Evolutionary conservation across 2,329 filamentous ascomycete genomes (phyloP).

Genomic region (Colletotrichum sp.): DNA sequence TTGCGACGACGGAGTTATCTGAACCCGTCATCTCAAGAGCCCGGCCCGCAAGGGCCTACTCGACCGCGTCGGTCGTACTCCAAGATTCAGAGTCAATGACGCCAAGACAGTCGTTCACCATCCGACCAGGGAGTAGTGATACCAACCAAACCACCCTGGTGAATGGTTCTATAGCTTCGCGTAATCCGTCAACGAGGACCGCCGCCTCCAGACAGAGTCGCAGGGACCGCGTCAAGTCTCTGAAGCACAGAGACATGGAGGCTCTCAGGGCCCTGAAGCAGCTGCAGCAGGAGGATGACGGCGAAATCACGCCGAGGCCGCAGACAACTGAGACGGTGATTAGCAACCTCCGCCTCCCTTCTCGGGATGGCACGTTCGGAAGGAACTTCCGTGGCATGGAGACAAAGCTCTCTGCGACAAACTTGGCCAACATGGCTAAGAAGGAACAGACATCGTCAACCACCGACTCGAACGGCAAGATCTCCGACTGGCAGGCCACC

Average conservation of each 20-base stretch:
- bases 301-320: slow-evolving; percentile 2
- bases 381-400: neutral
- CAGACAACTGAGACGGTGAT: slow-evolving; percentile 17
- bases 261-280: slow-evolving; percentile 28
- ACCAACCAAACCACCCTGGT: slow-evolving; percentile 11
- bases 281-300: slow-evolving; percentile 17
- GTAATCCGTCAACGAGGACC: slow-evolving; percentile 14
- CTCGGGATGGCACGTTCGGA: slow-evolving; percentile 17
- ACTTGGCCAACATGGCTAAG: slow-evolving; percentile 12
- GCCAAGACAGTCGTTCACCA: slow-evolving; percentile 7
- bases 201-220: slow-evolving; percentile 32
- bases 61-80: slow-evolving; percentile 31
- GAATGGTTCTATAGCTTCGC: slow-evolving; percentile 5
- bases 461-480: neutral
- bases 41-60: slow-evolving; percentile 33
- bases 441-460: neutral
- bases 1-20: slow-evolving; percentile 32
- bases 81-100: slow-evolving; percentile 18
- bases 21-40: slow-evolving; percentile 37
- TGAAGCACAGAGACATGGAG: slow-evolving; percentile 46
- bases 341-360: slow-evolving; percentile 18
- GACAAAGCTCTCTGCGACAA: slow-evolving; percentile 12
- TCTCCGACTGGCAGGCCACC: slow-evolving; percentile 13
- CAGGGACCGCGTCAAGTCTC: slow-evolving; percentile 42
- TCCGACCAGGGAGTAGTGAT: slow-evolving; percentile 10